Conservation (phyloP, 176 grass and related monocot genomes). For the Chrysopogon serrulatus region DNA sequence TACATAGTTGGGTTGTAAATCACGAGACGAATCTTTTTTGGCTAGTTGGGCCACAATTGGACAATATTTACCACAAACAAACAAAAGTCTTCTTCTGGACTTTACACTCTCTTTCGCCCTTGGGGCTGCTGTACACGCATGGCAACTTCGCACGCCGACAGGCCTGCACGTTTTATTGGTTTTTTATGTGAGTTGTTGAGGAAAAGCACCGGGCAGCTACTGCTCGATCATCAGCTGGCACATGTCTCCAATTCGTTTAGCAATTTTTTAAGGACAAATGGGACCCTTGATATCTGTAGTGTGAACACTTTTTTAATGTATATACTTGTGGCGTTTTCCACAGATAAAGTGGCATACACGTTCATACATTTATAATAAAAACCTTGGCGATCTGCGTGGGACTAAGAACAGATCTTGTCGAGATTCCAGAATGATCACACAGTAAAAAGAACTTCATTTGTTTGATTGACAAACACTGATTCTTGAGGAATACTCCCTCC, state of each 20-base stretch:
- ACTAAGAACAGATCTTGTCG: background rate
- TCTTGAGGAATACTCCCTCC: too few relatives aligned
- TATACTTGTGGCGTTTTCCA: background rate
- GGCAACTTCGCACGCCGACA: background rate
- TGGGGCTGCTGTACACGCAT: background rate
- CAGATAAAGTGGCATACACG: background rate
- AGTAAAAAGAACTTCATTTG: background rate
- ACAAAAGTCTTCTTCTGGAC: too few relatives aligned
- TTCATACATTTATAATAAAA: background rate
- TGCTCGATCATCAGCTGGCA: background rate
- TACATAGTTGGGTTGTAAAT: too few relatives aligned
- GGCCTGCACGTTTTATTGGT: slow-evolving; percentile 26
- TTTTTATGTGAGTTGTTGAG: slow-evolving; percentile 22
- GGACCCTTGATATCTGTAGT: background rate
- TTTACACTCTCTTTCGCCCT: too few relatives aligned
- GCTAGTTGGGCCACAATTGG: too few relatives aligned
- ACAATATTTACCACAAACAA: too few relatives aligned
- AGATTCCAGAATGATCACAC: background rate
- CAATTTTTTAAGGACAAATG: background rate
- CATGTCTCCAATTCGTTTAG: slow-evolving; percentile 4
- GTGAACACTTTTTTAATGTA: background rate
- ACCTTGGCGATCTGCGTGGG: background rate
- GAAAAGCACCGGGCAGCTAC: background rate
- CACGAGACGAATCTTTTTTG: too few relatives aligned
- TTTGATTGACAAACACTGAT: background rate